Evolutionary conservation across 108 stramenopile genomes (phyloP).

Genomic region (Fragilaria crotonensis): DNA sequence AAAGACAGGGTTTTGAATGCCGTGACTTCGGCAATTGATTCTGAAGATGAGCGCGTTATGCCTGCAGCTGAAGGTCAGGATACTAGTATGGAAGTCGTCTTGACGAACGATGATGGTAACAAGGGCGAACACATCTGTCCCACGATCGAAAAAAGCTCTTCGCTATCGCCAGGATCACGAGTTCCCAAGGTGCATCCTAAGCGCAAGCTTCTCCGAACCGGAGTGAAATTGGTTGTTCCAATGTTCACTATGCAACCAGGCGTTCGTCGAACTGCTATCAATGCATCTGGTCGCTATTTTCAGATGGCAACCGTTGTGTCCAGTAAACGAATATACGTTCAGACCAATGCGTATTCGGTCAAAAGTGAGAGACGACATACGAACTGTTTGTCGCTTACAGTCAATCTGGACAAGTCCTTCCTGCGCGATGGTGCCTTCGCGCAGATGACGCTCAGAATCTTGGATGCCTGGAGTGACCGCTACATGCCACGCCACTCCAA

Average conservation of each 20-base stretch:
- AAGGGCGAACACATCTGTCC: too few species aligned
- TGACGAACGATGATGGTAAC: too few species aligned
- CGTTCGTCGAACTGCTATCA: not conserved
- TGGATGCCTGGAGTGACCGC: constrained; percentile 60
- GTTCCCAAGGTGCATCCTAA: too few species aligned
- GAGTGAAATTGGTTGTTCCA: constrained; percentile 79
- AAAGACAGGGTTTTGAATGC: not conserved
- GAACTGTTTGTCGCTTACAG: constrained; percentile 66
- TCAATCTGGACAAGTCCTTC: constrained; percentile 69
- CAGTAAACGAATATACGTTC: constrained; percentile 46
- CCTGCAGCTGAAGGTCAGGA: too few species aligned
- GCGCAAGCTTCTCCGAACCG: constrained; percentile 25
- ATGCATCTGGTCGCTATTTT: constrained; percentile 13
- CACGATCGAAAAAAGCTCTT: too few species aligned
- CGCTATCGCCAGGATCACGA: too few species aligned
- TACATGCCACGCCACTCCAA: constrained; percentile 79
- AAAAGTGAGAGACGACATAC: constrained; percentile 23
- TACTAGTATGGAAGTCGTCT: too few species aligned
- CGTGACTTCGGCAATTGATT: too few species aligned
- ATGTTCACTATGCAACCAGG: constrained; percentile 46
- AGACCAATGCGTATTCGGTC: constrained; percentile 7
- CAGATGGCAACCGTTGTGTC: constrained; percentile 82
- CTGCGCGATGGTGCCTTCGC: constrained; percentile 69
- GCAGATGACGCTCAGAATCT: constrained; percentile 60
- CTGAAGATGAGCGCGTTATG: too few species aligned